These are phyloP conservation scores for Trypanosoma theileri DNA, from an alignment of 208 protist species.

Conservation along the genomic window DNA sequence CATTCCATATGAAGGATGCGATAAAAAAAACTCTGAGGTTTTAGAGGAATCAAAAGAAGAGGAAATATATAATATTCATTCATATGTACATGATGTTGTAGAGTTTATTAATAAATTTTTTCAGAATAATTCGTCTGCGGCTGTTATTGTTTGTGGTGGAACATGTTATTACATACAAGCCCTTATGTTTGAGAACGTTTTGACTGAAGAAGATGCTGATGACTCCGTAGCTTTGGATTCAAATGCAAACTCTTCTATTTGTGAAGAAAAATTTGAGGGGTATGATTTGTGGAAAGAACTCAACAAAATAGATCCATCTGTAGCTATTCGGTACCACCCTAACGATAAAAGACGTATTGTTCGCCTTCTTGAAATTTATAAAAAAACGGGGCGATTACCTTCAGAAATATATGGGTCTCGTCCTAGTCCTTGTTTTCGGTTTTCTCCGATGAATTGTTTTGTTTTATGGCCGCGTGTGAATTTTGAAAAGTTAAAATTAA, in stretches of 20 bases:
- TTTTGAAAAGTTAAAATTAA: constrained; percentile 35
- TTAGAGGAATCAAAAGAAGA: constrained; percentile 1
- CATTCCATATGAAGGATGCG: constrained; percentile 25
- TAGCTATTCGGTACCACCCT: constrained; percentile 75
- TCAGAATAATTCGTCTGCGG: constrained; percentile 30
- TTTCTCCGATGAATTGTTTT: constrained; percentile 35
- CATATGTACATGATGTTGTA: constrained; percentile 47
- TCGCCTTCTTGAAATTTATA: constrained; percentile 79
- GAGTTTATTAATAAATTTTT: constrained; percentile 59
- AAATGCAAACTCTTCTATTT: not conserved
- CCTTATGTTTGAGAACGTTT: constrained; percentile 59
- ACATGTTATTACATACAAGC: constrained; percentile 78
- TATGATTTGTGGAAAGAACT: constrained; percentile 54
- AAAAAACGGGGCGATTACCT: constrained; percentile 44
- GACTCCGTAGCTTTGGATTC: not conserved
- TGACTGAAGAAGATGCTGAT: constrained; percentile 35
- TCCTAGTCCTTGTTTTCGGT: constrained; percentile 39
- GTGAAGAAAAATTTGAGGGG: not conserved
- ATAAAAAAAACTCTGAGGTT: constrained; percentile 5
- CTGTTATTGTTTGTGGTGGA: constrained; percentile 81
- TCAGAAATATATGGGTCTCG: constrained; percentile 44
- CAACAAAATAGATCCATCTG: constrained; percentile 63
- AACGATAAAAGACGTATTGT: constrained; percentile 78
- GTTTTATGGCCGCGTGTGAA: constrained; percentile 66
- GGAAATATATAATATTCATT: constrained; percentile 47